Conservation (phyloP, 805 yeast species). For the Kodamaea jinghongensis region DNA sequence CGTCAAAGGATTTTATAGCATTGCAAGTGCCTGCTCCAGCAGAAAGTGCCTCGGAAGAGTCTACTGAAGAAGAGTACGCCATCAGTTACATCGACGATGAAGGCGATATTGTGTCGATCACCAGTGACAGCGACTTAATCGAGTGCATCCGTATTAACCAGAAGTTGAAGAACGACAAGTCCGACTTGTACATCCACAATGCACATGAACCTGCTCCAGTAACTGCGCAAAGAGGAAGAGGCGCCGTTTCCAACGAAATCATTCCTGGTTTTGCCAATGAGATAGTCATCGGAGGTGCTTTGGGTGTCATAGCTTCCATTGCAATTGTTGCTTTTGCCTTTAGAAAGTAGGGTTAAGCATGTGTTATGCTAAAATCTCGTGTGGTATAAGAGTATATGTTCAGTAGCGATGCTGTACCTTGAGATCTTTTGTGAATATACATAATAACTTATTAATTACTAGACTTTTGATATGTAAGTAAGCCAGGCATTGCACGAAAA, state of each 20-base stretch:
- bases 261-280: constrained; percentile 61
- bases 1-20: constrained; percentile 35
- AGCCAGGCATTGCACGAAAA: too few relatives aligned
- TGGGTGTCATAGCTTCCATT: constrained; percentile 59
- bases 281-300: constrained; percentile 60
- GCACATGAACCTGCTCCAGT: constrained; percentile 45
- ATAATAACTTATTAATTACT: too few relatives aligned
- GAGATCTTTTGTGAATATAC: too few relatives aligned
- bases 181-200: constrained; percentile 71
- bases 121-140: constrained; percentile 66
- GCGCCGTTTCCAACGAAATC: constrained; percentile 18
- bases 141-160: constrained; percentile 68
- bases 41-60: constrained; percentile 14
- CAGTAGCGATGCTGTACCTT: too few relatives aligned
- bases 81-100: constrained; percentile 82
- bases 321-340: constrained; percentile 54
- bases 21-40: constrained; percentile 31
- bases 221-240: constrained; percentile 14
- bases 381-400: too few relatives aligned
- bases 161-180: constrained; percentile 51
- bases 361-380: too few relatives aligned
- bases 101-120: constrained; percentile 74
- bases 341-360: constrained; percentile 34
- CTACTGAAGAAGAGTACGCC: constrained; percentile 44
- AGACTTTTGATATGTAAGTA: too few relatives aligned